These are phyloP conservation scores for Leccinum uliginosum DNA, from an alignment of 768 basidiomycete genomes.

Conservation along the genomic window DNA sequence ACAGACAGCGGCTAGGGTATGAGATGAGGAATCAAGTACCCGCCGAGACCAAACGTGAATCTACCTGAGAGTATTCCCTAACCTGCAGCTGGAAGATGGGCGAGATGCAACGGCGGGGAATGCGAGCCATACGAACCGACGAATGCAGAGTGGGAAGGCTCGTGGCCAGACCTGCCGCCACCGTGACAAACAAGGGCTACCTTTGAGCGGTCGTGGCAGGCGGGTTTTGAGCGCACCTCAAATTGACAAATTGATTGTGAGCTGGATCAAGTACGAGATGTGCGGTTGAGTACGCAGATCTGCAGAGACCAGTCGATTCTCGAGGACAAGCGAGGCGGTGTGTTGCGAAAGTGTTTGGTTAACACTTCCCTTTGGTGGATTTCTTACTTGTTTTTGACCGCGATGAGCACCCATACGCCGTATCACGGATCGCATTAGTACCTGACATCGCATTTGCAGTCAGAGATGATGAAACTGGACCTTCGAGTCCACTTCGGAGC, in stretches of 20 bases:
- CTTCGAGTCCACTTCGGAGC: background rate
- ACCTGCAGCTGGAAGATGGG: conserved; percentile 36
- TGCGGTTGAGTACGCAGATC: too few species aligned
- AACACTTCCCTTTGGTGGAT: too few species aligned
- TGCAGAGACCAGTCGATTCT: too few species aligned
- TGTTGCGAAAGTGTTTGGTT: too few species aligned
- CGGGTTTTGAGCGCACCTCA: too few species aligned
- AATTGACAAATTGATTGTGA: too few species aligned
- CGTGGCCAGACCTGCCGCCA: conserved; percentile 87
- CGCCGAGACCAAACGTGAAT: background rate
- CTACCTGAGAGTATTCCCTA: conserved; percentile 74
- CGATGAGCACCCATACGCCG: too few species aligned
- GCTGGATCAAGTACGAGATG: too few species aligned
- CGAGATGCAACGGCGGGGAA: background rate
- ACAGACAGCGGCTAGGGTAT: conserved; percentile 64
- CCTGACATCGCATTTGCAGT: background rate
- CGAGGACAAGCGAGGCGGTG: too few species aligned
- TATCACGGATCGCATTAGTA: conserved; percentile 3
- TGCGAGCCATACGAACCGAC: conserved; percentile 56
- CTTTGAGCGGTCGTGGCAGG: conserved; percentile 52
- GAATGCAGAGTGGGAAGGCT: conserved; percentile 85
- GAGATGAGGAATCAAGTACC: background rate
- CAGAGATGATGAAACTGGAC: background rate
- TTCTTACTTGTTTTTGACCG: too few species aligned
- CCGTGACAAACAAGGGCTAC: conserved; percentile 80